phyloP scores from a whole-genome alignment of 371 early-diverging fungal genomes.

The Circinella minor region DNA sequence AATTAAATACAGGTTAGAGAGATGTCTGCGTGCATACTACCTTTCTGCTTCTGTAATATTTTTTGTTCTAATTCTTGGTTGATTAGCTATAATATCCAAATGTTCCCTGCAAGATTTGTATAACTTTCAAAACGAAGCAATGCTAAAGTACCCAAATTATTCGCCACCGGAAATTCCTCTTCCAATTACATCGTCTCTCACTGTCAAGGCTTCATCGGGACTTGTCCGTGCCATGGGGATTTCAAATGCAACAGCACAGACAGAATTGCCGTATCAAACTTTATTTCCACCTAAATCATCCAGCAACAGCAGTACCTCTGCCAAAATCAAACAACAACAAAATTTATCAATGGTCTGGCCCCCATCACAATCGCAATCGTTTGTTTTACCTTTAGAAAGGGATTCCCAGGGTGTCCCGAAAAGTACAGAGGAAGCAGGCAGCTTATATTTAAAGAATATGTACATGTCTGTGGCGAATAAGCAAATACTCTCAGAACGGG shows the following conservation, averaged over 20 bases:
- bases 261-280: constrained; percentile 45
- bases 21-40: neutral
- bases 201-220: constrained; percentile 21
- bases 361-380: constrained; percentile 17
- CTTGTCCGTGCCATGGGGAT: constrained; percentile 44
- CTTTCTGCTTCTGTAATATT: neutral
- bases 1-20: constrained; percentile 14
- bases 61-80: too few relatives aligned
- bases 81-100: constrained; percentile 49
- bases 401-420: constrained; percentile 51
- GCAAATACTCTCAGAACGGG: constrained; percentile 65
- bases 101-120: constrained; percentile 71
- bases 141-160: constrained; percentile 66
- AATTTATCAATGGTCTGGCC: constrained; percentile 13
- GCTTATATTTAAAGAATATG: constrained; percentile 62
- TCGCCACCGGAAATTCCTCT: constrained; percentile 33
- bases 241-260: constrained; percentile 27
- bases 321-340: constrained; percentile 20
- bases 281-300: constrained; percentile 52
- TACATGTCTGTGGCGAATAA: constrained; percentile 63
- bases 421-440: constrained; percentile 64
- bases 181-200: constrained; percentile 11
- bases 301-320: constrained; percentile 24
- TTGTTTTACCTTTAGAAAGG: constrained; percentile 52
- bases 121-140: constrained; percentile 54